phyloP scores from a whole-genome alignment of 2,329 filamentous ascomycete species.

The Didymella glomerata region DNA sequence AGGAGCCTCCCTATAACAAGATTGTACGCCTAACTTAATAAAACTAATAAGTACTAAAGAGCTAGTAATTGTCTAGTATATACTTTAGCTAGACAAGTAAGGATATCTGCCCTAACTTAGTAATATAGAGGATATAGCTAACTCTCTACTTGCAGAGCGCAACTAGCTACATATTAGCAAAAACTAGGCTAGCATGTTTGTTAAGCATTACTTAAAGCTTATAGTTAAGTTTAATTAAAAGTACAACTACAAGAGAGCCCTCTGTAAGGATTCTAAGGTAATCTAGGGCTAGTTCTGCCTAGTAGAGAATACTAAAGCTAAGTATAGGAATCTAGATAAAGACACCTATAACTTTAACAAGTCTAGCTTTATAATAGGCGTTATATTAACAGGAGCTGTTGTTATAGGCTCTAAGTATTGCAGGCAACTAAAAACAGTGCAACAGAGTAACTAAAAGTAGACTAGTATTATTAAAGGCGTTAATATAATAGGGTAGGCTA shows the following conservation, averaged over 20 bases:
- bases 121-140: not conserved
- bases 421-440: too few species aligned
- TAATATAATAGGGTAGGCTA: too few species aligned
- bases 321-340: too few species aligned
- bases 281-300: not conserved
- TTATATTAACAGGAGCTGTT: too few species aligned
- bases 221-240: not conserved
- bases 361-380: not conserved
- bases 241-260: not conserved
- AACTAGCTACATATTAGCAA: not conserved
- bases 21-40: not conserved
- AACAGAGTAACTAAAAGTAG: too few species aligned
- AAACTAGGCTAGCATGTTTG: not conserved
- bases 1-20: too few species aligned
- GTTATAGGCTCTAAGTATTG: too few species aligned
- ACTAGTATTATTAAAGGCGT: too few species aligned
- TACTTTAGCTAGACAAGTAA: not conserved
- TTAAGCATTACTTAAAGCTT: not conserved
- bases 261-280: too few species aligned
- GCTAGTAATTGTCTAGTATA: not conserved
- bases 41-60: not conserved
- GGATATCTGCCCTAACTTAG: not conserved
- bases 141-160: not conserved
- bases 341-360: not conserved
- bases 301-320: too few species aligned